Percentiles rank a stretch among this genome's conserved stretches.
phyloP scores from a whole-genome alignment of 2,329 filamentous ascomycete species.

The Xylaria sp. region DNA sequence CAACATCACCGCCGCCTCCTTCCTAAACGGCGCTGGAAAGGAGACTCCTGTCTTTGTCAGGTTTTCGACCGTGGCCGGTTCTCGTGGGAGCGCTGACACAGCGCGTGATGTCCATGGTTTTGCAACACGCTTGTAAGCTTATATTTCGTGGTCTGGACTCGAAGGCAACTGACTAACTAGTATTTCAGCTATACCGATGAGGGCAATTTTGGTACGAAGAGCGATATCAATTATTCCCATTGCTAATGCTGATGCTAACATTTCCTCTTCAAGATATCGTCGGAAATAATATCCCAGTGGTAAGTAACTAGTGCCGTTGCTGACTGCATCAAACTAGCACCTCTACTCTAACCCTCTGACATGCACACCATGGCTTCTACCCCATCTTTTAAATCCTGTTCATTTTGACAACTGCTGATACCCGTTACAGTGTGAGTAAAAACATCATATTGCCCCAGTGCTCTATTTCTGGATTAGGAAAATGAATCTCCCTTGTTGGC shows the following conservation, averaged over 20 bases:
- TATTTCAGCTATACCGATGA: slow-evolving; percentile 61
- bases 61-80: slow-evolving; percentile 67
- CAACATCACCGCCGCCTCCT: slow-evolving; percentile 67
- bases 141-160: background rate
- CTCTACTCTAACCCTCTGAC: background rate
- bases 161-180: slow-evolving; percentile 19
- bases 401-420: slow-evolving; percentile 8
- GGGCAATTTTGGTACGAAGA: slow-evolving; percentile 64
- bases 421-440: slow-evolving; percentile 22
- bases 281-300: slow-evolving; percentile 34
- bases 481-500: background rate
- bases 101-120: slow-evolving; percentile 69
- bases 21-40: slow-evolving; percentile 57
- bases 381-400: background rate
- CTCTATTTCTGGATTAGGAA: slow-evolving; percentile 3
- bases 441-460: background rate
- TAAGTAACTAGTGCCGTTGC: slow-evolving; percentile 14
- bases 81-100: slow-evolving; percentile 63
- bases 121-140: slow-evolving; percentile 57
- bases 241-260: slow-evolving; percentile 14
- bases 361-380: background rate
- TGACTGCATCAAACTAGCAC: background rate
- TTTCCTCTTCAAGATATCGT: slow-evolving; percentile 27
- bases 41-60: slow-evolving; percentile 63
- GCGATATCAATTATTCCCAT: background rate